A percentile compares a stretch with the other conserved stretches of the same genome.
These are phyloP conservation scores for Euphorbia tirucalli DNA, from an alignment of 345 rosid genomes.

Conservation along the genomic window DNA sequence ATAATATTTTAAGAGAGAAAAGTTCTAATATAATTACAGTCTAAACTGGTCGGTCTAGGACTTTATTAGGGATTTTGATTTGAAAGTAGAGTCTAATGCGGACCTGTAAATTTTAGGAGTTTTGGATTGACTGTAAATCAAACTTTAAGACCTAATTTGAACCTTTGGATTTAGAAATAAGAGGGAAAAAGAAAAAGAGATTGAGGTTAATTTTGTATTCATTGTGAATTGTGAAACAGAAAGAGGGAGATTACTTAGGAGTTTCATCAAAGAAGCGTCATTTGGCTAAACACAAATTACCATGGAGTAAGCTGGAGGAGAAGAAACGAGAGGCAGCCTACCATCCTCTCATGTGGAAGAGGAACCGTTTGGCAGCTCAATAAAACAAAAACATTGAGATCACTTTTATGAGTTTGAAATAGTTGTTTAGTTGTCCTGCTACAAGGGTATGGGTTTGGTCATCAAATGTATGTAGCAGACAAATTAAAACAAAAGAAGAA, in stretches of 20 bases:
- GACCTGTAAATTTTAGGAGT: too few relatives aligned
- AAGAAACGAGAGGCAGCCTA: constrained; percentile 21
- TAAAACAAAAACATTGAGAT: constrained; percentile 9
- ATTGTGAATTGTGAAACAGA: constrained; percentile 28
- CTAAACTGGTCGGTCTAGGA: too few relatives aligned
- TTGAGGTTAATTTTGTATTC: too few relatives aligned
- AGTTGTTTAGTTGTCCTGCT: too few relatives aligned
- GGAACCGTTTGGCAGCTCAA: constrained; percentile 48
- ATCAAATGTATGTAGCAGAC: constrained; percentile 1
- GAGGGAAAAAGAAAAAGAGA: too few relatives aligned
- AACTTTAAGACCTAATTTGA: too few relatives aligned
- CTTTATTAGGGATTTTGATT: too few relatives aligned
- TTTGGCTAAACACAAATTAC: constrained; percentile 62
- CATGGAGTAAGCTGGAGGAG: constrained; percentile 46
- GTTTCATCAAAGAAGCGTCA: constrained; percentile 48
- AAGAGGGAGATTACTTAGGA: constrained; percentile 47
- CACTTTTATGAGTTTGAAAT: constrained; percentile 6
- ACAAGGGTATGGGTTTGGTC: not conserved
- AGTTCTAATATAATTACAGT: too few relatives aligned
- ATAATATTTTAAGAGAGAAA: too few relatives aligned
- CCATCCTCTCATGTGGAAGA: constrained; percentile 46
- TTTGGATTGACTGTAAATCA: too few relatives aligned
- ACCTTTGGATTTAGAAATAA: too few relatives aligned
- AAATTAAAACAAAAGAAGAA: constrained; percentile 6
- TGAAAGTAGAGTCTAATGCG: too few relatives aligned